A percentile compares a stretch with the other conserved stretches of the same genome.
phyloP scores from a whole-genome alignment of 2,329 filamentous ascomycete species.

The Orbilia blumenaviensis region DNA sequence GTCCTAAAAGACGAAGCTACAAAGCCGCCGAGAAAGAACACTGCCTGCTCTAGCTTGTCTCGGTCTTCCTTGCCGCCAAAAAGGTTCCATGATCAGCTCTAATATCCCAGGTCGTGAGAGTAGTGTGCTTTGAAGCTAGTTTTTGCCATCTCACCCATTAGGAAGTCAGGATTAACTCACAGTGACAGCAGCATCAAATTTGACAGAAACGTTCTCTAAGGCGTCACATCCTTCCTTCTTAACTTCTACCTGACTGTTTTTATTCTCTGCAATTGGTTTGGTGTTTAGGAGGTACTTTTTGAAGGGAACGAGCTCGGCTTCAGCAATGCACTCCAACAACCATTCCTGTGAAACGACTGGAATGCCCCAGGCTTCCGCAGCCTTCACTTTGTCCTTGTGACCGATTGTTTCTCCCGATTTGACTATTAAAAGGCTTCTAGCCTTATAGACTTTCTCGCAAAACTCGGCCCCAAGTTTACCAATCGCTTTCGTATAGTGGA shows the following conservation, averaged over 20 bases:
- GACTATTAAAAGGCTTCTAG: slow-evolving; percentile 80
- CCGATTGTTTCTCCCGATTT: slow-evolving; percentile 64
- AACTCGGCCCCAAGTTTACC: slow-evolving; percentile 77
- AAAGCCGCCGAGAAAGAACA: slow-evolving; percentile 40
- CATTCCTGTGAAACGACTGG: slow-evolving; percentile 83
- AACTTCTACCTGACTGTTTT: not conserved
- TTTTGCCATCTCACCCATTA: not conserved
- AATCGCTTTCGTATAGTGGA: slow-evolving; percentile 82
- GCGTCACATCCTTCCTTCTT: slow-evolving; percentile 22
- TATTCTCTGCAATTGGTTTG: slow-evolving; percentile 11
- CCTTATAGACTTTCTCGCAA: slow-evolving; percentile 76
- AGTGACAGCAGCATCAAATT: slow-evolving; percentile 40
- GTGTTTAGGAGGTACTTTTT: slow-evolving; percentile 53
- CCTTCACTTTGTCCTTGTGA: slow-evolving; percentile 77
- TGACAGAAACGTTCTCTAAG: slow-evolving; percentile 38
- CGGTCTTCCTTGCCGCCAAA: slow-evolving; percentile 50
- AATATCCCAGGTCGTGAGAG: not conserved
- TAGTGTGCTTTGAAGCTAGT: not conserved
- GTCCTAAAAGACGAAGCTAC: slow-evolving; percentile 34
- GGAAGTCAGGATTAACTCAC: slow-evolving; percentile 31
- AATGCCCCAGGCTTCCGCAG: slow-evolving; percentile 77
- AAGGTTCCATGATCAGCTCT: not conserved
- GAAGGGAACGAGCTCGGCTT: slow-evolving; percentile 53
- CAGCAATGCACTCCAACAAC: slow-evolving; percentile 82
- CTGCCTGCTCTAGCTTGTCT: slow-evolving; percentile 52